A percentile compares a stretch with the other conserved stretches of the same genome.
These are phyloP conservation scores for Sequoiadendron giganteum DNA, from an alignment of 75 land plant genomes.

Conservation along the genomic window DNA sequence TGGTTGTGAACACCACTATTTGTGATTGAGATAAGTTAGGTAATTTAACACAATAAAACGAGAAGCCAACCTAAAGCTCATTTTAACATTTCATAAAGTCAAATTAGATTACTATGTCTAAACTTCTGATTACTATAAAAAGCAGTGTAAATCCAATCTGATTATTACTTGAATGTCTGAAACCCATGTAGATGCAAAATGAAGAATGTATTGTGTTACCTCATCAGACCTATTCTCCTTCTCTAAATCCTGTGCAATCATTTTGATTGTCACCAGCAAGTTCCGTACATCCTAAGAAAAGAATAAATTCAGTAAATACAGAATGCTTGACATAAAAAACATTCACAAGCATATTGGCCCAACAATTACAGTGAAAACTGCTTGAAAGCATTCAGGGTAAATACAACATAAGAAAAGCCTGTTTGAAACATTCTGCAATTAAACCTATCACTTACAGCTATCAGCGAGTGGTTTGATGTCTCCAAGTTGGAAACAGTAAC, in stretches of 20 bases:
- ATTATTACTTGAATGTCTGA: not conserved
- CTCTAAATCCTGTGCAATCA: constrained; percentile 76
- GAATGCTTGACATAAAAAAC: not conserved
- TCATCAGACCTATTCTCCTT: constrained; percentile 36
- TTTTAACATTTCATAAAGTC: not conserved
- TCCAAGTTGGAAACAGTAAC: constrained; percentile 7
- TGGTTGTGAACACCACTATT: not conserved
- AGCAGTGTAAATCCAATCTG: not conserved
- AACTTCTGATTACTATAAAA: too few species aligned
- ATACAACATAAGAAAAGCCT: too few species aligned
- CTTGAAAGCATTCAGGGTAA: not conserved
- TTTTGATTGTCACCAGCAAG: constrained; percentile 42
- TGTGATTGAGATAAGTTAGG: too few species aligned
- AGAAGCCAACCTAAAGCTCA: not conserved
- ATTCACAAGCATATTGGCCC: not conserved
- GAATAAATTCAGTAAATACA: not conserved
- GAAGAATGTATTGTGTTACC: constrained; percentile 20
- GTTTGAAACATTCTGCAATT: too few species aligned
- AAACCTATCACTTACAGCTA: not conserved
- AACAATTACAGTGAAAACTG: not conserved
- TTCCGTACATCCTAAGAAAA: constrained; percentile 50
- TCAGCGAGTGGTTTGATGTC: not conserved
- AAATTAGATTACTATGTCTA: not conserved
- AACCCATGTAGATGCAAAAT: not conserved
- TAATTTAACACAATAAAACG: not conserved